Conservation (phyloP, 192 early-diverging fungal genomes). For the Endogone sp. region DNA sequence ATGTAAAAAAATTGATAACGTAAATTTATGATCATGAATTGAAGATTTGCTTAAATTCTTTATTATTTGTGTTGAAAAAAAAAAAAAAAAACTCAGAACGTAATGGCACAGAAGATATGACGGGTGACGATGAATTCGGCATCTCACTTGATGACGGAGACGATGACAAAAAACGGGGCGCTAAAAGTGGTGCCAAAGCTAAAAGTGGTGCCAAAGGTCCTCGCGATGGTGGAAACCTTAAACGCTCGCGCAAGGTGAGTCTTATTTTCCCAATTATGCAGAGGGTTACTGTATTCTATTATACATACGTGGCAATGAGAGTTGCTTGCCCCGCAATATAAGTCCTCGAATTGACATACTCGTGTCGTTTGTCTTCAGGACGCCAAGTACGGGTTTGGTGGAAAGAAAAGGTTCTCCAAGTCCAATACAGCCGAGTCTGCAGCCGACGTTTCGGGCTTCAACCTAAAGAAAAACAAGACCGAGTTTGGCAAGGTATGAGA, state of each 20-base stretch:
- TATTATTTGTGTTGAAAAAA: not conserved
- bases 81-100: conserved; percentile 35
- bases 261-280: too few relatives aligned
- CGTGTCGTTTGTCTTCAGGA: conserved; percentile 53
- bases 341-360: not conserved
- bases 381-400: conserved; percentile 90
- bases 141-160: conserved; percentile 59
- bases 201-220: conserved; percentile 19
- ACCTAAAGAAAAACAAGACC: conserved; percentile 33
- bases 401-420: conserved; percentile 76
- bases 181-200: conserved; percentile 10
- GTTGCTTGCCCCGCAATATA: too few relatives aligned
- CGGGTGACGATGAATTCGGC: conserved; percentile 66
- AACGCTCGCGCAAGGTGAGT: not conserved
- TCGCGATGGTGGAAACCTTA: conserved; percentile 44
- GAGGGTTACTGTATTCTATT: too few relatives aligned
- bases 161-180: conserved; percentile 18
- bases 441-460: conserved; percentile 70
- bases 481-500: conserved; percentile 6
- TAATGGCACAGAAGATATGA: conserved; percentile 42
- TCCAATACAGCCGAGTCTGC: conserved; percentile 75
- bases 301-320: too few relatives aligned
- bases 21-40: not conserved
- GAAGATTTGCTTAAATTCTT: not conserved
- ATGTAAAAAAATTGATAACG: conserved; percentile 33